These are phyloP conservation scores for Theileria parva DNA, from an alignment of 169 alveolate genomes.

Conservation along the genomic window DNA sequence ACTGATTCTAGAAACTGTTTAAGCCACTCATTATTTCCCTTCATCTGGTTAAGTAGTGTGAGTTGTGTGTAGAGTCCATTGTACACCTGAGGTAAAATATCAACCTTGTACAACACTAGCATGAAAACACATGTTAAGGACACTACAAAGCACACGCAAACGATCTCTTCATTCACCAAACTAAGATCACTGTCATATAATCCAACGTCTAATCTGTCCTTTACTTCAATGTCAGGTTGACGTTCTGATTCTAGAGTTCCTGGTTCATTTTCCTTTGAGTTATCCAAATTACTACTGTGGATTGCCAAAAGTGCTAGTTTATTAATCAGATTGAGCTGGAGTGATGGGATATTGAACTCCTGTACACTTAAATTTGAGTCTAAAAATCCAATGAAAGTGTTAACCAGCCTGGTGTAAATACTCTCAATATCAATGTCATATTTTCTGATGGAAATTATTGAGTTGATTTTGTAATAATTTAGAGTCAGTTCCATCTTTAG, in stretches of 20 bases:
- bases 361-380: conserved; percentile 7
- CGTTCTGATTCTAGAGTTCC: background rate
- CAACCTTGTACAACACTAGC: conserved; percentile 33
- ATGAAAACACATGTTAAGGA: conserved; percentile 33
- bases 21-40: conserved; percentile 41
- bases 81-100: conserved; percentile 49
- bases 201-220: conserved; percentile 5
- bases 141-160: conserved; percentile 35
- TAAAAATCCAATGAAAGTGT: conserved; percentile 9
- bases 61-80: conserved; percentile 46
- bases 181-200: conserved; percentile 10
- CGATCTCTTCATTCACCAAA: conserved; percentile 9
- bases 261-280: background rate
- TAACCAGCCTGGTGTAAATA: conserved; percentile 8
- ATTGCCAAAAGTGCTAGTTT: conserved; percentile 2
- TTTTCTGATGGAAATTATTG: background rate
- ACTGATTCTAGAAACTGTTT: conserved; percentile 37
- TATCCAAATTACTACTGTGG: conserved; percentile 10
- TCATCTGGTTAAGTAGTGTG: conserved; percentile 39
- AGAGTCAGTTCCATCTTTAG: conserved; percentile 15
- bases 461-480: conserved; percentile 4
- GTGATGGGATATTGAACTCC: conserved; percentile 9
- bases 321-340: conserved; percentile 4
- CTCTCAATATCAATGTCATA: conserved; percentile 13
- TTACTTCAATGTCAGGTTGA: background rate